Percentiles rank a stretch among this genome's conserved stretches.
phyloP scores from a whole-genome alignment of 2,329 filamentous ascomycete genomes.

The Helotiales sp. region DNA sequence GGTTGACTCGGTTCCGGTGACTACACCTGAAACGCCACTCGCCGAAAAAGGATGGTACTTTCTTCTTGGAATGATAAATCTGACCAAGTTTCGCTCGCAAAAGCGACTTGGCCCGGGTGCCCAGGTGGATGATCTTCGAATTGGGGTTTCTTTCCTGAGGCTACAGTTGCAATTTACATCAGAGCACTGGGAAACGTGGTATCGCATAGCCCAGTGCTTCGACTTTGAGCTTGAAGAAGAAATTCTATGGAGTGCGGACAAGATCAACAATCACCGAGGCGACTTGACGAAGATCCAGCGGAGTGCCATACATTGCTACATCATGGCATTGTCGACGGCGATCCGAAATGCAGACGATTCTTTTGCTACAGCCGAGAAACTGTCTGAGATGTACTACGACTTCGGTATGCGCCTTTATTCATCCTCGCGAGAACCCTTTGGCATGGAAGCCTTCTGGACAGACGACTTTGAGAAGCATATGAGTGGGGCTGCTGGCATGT shows the following conservation, averaged over 20 bases:
- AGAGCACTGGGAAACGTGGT: slow-evolving; percentile 44
- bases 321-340: slow-evolving; percentile 66
- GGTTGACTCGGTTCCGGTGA: slow-evolving; percentile 70
- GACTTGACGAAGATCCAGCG: slow-evolving; percentile 38
- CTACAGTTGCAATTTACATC: slow-evolving; percentile 37
- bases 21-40: slow-evolving; percentile 66
- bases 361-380: slow-evolving; percentile 51
- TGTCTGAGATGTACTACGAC: slow-evolving; percentile 67
- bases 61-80: slow-evolving; percentile 80
- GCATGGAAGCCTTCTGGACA: slow-evolving; percentile 65
- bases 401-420: slow-evolving; percentile 70
- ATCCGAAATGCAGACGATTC: slow-evolving; percentile 55
- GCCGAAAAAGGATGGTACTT: slow-evolving; percentile 91
- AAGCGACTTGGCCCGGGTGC: slow-evolving; percentile 37
- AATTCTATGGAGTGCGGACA: slow-evolving; percentile 41
- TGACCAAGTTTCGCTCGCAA: slow-evolving; percentile 69
- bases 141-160: slow-evolving; percentile 39
- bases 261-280: slow-evolving; percentile 39
- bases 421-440: slow-evolving; percentile 66
- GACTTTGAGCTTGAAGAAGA: slow-evolving; percentile 42
- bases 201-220: slow-evolving; percentile 41
- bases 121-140: slow-evolving; percentile 39
- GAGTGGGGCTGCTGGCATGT: slow-evolving; percentile 54
- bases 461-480: slow-evolving; percentile 63
- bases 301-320: slow-evolving; percentile 45